Evolutionary conservation across 164 flowering plant genomes (phyloP).

Genomic region (Stephania cephalantha): DNA sequence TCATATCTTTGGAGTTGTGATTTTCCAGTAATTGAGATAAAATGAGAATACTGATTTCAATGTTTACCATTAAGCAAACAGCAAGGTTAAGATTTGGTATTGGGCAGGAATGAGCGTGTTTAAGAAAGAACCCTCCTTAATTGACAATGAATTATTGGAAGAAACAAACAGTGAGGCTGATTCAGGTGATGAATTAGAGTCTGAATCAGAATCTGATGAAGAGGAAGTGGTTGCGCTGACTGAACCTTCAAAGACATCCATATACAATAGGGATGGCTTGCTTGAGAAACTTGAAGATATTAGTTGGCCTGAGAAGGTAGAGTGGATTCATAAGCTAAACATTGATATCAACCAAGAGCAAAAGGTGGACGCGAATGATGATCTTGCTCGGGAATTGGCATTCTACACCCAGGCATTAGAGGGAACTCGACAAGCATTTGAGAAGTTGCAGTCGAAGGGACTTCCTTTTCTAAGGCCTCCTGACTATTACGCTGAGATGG

Average conservation of each 20-base stretch:
- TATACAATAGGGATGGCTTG: slow-evolving; percentile 61
- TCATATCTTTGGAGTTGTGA: too few species aligned
- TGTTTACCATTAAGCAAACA: too few species aligned
- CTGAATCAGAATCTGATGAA: slow-evolving; percentile 39
- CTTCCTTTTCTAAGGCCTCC: slow-evolving; percentile 81
- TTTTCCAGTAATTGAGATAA: too few species aligned
- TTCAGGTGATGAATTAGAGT: slow-evolving; percentile 25
- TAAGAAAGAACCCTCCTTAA: neutral
- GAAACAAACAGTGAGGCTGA: slow-evolving; percentile 24
- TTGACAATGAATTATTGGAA: slow-evolving; percentile 14
- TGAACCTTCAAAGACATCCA: slow-evolving; percentile 56
- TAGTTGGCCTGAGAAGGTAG: slow-evolving; percentile 71
- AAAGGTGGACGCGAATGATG: slow-evolving; percentile 85
- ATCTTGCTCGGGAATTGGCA: slow-evolving; percentile 63
- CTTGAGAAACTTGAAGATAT: slow-evolving; percentile 74
- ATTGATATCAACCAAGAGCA: slow-evolving; percentile 48
- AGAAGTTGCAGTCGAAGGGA: slow-evolving; percentile 58
- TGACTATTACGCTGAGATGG: slow-evolving; percentile 95
- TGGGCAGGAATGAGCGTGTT: neutral
- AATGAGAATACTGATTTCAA: too few species aligned
- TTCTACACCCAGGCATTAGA: slow-evolving; percentile 84
- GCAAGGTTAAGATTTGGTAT: neutral
- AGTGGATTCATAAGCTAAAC: slow-evolving; percentile 66
- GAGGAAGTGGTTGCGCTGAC: slow-evolving; percentile 45
- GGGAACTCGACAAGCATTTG: slow-evolving; percentile 66